Percentiles rank a stretch among this genome's conserved stretches.
Evolutionary conservation across 176 grass and related monocot species (phyloP).

Genomic region (Pontederia paniculata): DNA sequence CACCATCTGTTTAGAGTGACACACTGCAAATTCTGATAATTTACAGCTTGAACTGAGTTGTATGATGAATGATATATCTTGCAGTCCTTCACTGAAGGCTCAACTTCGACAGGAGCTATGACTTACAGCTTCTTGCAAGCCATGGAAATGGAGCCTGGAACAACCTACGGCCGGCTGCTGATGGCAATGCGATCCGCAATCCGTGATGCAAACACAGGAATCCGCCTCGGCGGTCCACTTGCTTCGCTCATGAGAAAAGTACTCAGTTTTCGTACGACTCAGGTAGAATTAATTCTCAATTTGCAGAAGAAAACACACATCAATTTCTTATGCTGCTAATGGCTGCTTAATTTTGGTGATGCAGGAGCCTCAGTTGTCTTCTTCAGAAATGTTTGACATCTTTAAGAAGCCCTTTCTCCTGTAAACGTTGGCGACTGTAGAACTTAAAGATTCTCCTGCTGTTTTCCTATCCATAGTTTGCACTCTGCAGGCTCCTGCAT

Average conservation of each 20-base stretch:
- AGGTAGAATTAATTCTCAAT: conserved; percentile 26
- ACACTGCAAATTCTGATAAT: neutral
- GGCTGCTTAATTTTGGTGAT: neutral
- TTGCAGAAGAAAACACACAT: neutral
- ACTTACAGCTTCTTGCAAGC: conserved; percentile 83
- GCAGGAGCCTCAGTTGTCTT: conserved; percentile 92
- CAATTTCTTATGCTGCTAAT: neutral
- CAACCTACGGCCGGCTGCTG: conserved; percentile 66
- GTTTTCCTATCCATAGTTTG: too few species aligned
- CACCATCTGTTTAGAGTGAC: too few species aligned
- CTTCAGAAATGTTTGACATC: conserved; percentile 72
- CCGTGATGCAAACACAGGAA: conserved; percentile 28
- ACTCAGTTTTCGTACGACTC: conserved; percentile 33
- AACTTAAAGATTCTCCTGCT: too few species aligned
- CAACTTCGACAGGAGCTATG: conserved; percentile 58
- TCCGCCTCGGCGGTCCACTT: conserved; percentile 32
- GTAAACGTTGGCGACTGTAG: conserved; percentile 26
- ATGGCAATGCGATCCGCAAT: conserved; percentile 53
- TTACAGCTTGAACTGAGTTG: too few species aligned
- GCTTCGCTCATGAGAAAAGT: conserved; percentile 56
- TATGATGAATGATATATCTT: neutral
- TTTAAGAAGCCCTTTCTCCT: conserved; percentile 71
- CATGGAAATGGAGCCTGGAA: conserved; percentile 40
- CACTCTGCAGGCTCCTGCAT: too few species aligned
- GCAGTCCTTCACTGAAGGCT: conserved; percentile 38